Conservation (phyloP, 2,329 filamentous ascomycete genomes). For the Sporothrix globosa region DNA sequence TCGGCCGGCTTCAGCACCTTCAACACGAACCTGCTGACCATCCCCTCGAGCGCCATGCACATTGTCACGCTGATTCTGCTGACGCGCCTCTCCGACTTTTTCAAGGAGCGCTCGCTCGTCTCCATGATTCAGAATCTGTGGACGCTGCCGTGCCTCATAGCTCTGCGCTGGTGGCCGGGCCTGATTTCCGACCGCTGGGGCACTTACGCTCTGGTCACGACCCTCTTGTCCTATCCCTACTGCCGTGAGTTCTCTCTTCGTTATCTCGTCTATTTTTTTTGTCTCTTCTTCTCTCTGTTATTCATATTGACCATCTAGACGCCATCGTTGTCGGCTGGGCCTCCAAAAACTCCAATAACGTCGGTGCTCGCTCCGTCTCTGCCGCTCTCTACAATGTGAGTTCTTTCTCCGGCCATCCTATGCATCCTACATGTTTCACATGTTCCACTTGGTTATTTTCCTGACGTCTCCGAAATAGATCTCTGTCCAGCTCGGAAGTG, state of each 20-base stretch:
- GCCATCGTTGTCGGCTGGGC: slow-evolving; percentile 63
- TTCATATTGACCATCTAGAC: slow-evolving; percentile 42
- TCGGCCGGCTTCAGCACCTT: slow-evolving; percentile 34
- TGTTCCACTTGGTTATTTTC: not conserved
- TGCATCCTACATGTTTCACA: too few species aligned
- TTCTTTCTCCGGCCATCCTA: not conserved
- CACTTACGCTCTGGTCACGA: slow-evolving; percentile 54
- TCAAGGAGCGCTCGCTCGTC: slow-evolving; percentile 51
- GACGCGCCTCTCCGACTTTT: slow-evolving; percentile 54
- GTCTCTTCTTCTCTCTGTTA: not conserved
- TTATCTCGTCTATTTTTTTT: not conserved
- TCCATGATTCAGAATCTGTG: slow-evolving; percentile 55
- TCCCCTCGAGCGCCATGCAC: slow-evolving; percentile 48
- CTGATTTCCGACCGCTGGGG: slow-evolving; percentile 52
- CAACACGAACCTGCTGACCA: slow-evolving; percentile 35
- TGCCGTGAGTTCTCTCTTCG: slow-evolving; percentile 44
- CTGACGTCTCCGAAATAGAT: slow-evolving; percentile 39
- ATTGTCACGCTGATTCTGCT: slow-evolving; percentile 56
- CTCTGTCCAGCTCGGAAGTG: slow-evolving; percentile 45
- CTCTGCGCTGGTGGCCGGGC: slow-evolving; percentile 53
- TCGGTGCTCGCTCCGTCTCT: slow-evolving; percentile 31
- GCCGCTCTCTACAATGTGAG: slow-evolving; percentile 34
- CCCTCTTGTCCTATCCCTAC: slow-evolving; percentile 59
- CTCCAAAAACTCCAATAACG: slow-evolving; percentile 55
- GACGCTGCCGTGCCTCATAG: slow-evolving; percentile 59